Conservation (phyloP, 192 early-diverging fungal genomes). For the Chytriomyces sp. region DNA sequence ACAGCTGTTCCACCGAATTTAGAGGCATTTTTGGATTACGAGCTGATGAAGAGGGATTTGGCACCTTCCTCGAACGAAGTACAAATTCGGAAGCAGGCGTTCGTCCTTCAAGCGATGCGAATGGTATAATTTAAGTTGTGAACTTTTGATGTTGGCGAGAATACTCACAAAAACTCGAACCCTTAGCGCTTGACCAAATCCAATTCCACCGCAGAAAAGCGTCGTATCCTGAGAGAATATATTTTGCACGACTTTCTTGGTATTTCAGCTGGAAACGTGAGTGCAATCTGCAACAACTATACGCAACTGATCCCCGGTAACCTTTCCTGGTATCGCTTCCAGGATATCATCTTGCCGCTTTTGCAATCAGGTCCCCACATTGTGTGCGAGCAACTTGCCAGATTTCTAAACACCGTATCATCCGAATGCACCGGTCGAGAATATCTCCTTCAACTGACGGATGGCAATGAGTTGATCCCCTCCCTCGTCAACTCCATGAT, state of each 20-base stretch:
- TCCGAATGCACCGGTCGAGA: slow-evolving; percentile 50
- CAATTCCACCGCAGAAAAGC: slow-evolving; percentile 9
- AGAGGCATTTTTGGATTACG: slow-evolving; percentile 41
- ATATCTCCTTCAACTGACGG: slow-evolving; percentile 37
- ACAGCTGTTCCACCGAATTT: slow-evolving; percentile 3
- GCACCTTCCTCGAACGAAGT: slow-evolving; percentile 4
- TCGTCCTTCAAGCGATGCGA: slow-evolving; percentile 48
- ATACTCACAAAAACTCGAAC: slow-evolving; percentile 4
- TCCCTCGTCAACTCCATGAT: slow-evolving; percentile 39
- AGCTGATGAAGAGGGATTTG: slow-evolving; percentile 38
- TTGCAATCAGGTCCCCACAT: slow-evolving; percentile 23
- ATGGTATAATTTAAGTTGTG: slow-evolving; percentile 24
- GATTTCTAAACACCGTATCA: slow-evolving; percentile 48
- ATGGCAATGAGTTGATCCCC: slow-evolving; percentile 24
- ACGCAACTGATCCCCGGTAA: not conserved
- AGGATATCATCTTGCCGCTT: slow-evolving; percentile 17
- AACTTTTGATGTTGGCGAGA: not conserved
- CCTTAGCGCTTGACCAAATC: slow-evolving; percentile 23
- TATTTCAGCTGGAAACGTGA: slow-evolving; percentile 27
- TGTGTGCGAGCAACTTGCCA: slow-evolving; percentile 38
- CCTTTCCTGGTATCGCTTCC: not conserved
- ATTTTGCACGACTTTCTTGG: slow-evolving; percentile 43
- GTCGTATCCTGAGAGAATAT: slow-evolving; percentile 30
- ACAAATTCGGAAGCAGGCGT: slow-evolving; percentile 19
- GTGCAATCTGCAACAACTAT: not conserved